Base-by-base conservation (phyloP, 441 rosid species). In the Raphanus hybrid region DNA sequence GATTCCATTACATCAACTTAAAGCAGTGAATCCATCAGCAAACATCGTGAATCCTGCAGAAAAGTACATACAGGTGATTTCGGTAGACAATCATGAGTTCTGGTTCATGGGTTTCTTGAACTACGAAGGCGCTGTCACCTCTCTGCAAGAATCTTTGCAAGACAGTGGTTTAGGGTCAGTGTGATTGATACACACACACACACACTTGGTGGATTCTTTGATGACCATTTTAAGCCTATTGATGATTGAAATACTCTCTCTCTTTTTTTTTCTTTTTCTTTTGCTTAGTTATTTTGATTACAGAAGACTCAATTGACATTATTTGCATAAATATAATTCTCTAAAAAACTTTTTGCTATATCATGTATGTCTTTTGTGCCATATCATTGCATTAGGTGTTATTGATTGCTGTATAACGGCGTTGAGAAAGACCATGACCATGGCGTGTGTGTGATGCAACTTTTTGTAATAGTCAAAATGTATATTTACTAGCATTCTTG, bases 51-150 rank as follows among this genome's bases (percentile, higher is more conserved):
- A 91, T 78, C 70, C 88, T 2, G 78, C 95, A 9, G 97, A 93
- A 70, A 93, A 90, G 79, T 93, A 91, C 82, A 85, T 93, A 70
- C 98, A 91, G 86, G 89, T 91, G 37, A 84, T 85, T 63, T 90
- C 98, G 0, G 82, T 91, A 26, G 96, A 93, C 75, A 85, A 85
- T 76, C 97, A 87, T 70, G 97, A 93, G 80, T 93, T 93, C 71
- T 93, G 96, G 98, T 90, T 93, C 86, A 88, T 91, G 97, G 97
- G 98, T 45, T 90, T 93, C 81, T 74, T 90, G 69, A 87, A 90
- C 85, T 93, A 89, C 70, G 82, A 82, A 10, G 82, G 85, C 23
- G 92, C 98, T 4, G 88, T 86, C 70, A 32, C 82, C 48, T 78
- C 80, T 79, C 87, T 93, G n/a, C 83, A 82, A 82, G 91, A 86